Percentiles rank a stretch among this genome's conserved stretches.
These are phyloP conservation scores for Spizellomyces punctatus DNA, from an alignment of 192 early-diverging fungal genomes.

Conservation along the genomic window DNA sequence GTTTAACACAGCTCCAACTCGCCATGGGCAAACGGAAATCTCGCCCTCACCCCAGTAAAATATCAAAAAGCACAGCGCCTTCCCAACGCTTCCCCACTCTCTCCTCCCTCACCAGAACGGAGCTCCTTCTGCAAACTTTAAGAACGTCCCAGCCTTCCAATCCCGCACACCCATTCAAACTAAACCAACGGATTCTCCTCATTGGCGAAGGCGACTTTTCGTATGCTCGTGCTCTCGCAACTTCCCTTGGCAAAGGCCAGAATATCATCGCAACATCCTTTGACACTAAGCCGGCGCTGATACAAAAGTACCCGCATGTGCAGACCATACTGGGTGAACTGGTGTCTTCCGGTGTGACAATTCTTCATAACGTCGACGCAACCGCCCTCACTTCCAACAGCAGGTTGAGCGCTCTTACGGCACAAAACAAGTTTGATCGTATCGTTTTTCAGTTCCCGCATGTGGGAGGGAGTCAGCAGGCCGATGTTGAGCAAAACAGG, in stretches of 20 bases:
- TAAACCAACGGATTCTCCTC: constrained; percentile 40
- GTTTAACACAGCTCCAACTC: too few relatives aligned
- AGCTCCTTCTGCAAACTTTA: constrained; percentile 31
- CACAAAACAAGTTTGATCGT: constrained; percentile 28
- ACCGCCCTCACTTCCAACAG: constrained; percentile 20
- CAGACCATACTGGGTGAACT: constrained; percentile 14
- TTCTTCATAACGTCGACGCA: constrained; percentile 38
- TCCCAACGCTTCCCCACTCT: constrained; percentile 8
- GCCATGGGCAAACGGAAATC: neutral
- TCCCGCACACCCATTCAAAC: constrained; percentile 9
- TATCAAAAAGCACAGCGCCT: neutral
- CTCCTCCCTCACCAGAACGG: constrained; percentile 9
- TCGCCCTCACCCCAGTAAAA: neutral
- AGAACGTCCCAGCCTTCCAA: constrained; percentile 5
- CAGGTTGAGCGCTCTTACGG: neutral
- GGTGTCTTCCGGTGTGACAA: neutral
- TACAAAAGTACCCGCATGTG: constrained; percentile 23
- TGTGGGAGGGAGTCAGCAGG: constrained; percentile 34
- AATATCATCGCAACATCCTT: constrained; percentile 34
- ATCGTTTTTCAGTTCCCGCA: constrained; percentile 51
- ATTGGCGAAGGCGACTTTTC: constrained; percentile 53
- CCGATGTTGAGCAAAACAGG: constrained; percentile 35
- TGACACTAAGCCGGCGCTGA: constrained; percentile 21
- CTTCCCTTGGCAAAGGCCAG: constrained; percentile 12
- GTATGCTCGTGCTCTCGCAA: constrained; percentile 38